Evolutionary conservation across 805 yeast species (phyloP), one percentile per base, ranked within the genome.

Genomic region (Yarrowia deformans): DNA sequence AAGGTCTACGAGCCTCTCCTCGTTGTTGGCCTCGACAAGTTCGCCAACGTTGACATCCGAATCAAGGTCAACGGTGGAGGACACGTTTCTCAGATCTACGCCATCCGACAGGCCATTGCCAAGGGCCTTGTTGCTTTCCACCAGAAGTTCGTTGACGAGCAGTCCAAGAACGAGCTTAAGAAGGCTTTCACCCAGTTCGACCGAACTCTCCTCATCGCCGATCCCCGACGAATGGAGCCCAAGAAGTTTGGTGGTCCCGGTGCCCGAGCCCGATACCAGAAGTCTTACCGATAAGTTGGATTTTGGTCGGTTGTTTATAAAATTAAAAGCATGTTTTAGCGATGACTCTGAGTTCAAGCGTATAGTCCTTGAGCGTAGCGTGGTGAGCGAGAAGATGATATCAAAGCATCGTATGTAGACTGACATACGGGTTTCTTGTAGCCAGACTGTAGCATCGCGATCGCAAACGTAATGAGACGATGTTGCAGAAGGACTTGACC

Each of bases 161-260:
- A 97, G 84, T 90, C 97, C 79, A 95, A 95, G 91, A 94, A 94
- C 87, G 98, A 94, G 87, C 90, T 95, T 84, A 95, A 95, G 97
- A 93, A 93, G 88, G 90, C 96, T 80, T 92, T 93, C 87, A 88
- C 94, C 76, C 82, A 97, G 80, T 96, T 93, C 90, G 99, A 95
- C 94, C 93, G 97, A 89, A 92, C 98, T 84, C 90, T 95, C 84
- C 90, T 95, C 87, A 95, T 95, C 84, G 98, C 99, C 80, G 99
- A 95, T 85, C 87, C 98, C 80, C 93, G 99, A 91, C 94, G 97
- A 90, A 90, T 93, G 90, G 99, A 95, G 89, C 99, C 99, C 90
- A 95, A 95, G 98, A 95, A 95, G 89, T 95, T 95, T 88, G 99
- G 99, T 89, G 99, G 99, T 89, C 97, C 97, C 85, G 99, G 99